Conservation (phyloP, 371 early-diverging fungal species). For the Lichtheimia hyalospora region DNA sequence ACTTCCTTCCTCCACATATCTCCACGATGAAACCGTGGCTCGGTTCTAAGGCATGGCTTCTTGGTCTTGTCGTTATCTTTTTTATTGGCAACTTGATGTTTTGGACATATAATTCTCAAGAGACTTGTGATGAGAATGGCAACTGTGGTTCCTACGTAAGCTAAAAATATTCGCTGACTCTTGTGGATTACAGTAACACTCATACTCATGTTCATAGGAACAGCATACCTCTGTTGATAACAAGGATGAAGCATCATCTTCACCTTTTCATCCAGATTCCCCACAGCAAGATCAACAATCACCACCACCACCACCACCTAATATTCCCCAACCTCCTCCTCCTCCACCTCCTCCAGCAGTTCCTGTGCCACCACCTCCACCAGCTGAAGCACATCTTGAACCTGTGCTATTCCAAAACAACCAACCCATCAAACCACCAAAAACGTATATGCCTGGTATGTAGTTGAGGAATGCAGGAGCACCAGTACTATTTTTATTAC, state of each 20-base stretch:
- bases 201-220: background rate
- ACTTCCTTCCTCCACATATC: constrained; percentile 4
- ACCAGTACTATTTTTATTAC: too few relatives aligned
- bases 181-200: background rate
- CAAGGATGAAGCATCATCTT: too few relatives aligned
- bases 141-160: background rate
- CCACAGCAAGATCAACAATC: background rate
- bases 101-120: constrained; percentile 17
- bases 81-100: constrained; percentile 17
- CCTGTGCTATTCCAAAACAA: background rate
- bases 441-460: constrained; percentile 17
- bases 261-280: too few relatives aligned
- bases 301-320: constrained; percentile 10
- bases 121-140: constrained; percentile 14
- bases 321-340: constrained; percentile 1
- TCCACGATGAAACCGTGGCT: constrained; percentile 20
- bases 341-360: constrained; percentile 9
- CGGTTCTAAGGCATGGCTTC: constrained; percentile 15
- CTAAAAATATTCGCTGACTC: background rate
- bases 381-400: constrained; percentile 15
- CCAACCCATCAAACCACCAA: constrained; percentile 12
- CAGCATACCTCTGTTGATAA: background rate
- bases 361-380: constrained; percentile 11
- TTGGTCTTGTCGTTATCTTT: constrained; percentile 14
- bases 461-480: background rate